phyloP scores from a whole-genome alignment of 75 land plant species.

The Cupressus sempervirens region DNA sequence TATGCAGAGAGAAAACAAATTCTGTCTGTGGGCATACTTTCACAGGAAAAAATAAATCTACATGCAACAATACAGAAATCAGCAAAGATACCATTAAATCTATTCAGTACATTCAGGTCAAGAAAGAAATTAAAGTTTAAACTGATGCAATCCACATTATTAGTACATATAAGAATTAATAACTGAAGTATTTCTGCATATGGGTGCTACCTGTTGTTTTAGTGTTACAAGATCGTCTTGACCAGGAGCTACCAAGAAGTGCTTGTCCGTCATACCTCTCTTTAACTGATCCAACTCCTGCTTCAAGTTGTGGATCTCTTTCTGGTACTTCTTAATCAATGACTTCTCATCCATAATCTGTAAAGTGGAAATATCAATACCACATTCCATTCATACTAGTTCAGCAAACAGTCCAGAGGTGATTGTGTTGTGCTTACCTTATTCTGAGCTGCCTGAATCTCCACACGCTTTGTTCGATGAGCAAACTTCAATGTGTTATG shows the following conservation, averaged over 20 bases:
- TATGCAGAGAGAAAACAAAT: background rate
- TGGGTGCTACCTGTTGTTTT: slow-evolving; percentile 72
- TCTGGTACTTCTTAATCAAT: slow-evolving; percentile 94
- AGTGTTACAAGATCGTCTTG: slow-evolving; percentile 81
- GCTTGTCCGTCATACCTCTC: slow-evolving; percentile 74
- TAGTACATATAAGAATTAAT: background rate
- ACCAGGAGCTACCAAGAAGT: slow-evolving; percentile 24
- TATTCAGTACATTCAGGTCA: background rate
- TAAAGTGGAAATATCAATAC: background rate
- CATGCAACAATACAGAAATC: background rate
- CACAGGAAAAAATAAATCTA: background rate
- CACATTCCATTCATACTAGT: background rate
- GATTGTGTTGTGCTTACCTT: slow-evolving; percentile 39
- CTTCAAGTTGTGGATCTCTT: slow-evolving; percentile 74
- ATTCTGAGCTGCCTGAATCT: slow-evolving; percentile 81
- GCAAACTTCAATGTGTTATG: slow-evolving; percentile 95
- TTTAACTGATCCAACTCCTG: slow-evolving; percentile 84
- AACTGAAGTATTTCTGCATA: background rate
- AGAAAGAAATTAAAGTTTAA: no score
- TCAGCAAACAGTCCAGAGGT: background rate
- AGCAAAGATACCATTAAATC: background rate
- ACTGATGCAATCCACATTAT: background rate
- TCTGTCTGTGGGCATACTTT: background rate
- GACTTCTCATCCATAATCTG: slow-evolving; percentile 95
- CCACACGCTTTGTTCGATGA: slow-evolving; percentile 81